These are phyloP conservation scores for Aphanomyces cochlioides DNA, from an alignment of 352 stramenopile genomes.

Conservation along the genomic window DNA sequence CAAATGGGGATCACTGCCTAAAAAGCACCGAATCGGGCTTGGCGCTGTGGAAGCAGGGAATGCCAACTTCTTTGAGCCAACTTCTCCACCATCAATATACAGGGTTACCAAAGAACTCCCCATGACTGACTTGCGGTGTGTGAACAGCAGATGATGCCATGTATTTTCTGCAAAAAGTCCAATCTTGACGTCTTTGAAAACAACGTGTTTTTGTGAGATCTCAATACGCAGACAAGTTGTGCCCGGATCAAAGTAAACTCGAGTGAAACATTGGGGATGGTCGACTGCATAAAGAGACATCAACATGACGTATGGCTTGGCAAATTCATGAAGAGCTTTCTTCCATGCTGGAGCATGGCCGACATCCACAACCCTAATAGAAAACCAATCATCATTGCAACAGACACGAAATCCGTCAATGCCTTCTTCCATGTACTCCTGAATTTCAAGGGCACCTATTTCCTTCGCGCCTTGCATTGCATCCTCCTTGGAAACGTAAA, in stretches of 20 bases:
- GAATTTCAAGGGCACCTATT: conserved; percentile 45
- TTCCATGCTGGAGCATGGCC: conserved; percentile 30
- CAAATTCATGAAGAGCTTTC: background rate
- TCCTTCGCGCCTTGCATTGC: conserved; percentile 39
- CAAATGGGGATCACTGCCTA: conserved; percentile 72
- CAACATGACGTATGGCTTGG: conserved; percentile 32
- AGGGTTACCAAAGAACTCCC: conserved; percentile 68
- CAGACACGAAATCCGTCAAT: conserved; percentile 49
- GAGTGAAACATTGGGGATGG: conserved; percentile 53
- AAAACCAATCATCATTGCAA: conserved; percentile 42
- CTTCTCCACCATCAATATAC: conserved; percentile 68
- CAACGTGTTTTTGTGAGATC: conserved; percentile 46
- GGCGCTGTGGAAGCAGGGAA: conserved; percentile 51
- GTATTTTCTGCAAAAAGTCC: conserved; percentile 38
- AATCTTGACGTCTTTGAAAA: conserved; percentile 66
- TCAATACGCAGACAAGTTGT: conserved; percentile 65
- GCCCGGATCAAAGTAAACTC: conserved; percentile 67
- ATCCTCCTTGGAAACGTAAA: conserved; percentile 48
- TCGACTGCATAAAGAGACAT: conserved; percentile 73
- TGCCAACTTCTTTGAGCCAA: conserved; percentile 67
- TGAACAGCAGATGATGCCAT: conserved; percentile 73
- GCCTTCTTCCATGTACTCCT: conserved; percentile 37
- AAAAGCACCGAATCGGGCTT: conserved; percentile 54
- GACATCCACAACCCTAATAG: background rate
- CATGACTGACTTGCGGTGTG: conserved; percentile 63